Evolutionary conservation across 208 protist species (phyloP), one percentile per base, ranked within the genome.

Genomic region (Tetramitus jugosus): DNA sequence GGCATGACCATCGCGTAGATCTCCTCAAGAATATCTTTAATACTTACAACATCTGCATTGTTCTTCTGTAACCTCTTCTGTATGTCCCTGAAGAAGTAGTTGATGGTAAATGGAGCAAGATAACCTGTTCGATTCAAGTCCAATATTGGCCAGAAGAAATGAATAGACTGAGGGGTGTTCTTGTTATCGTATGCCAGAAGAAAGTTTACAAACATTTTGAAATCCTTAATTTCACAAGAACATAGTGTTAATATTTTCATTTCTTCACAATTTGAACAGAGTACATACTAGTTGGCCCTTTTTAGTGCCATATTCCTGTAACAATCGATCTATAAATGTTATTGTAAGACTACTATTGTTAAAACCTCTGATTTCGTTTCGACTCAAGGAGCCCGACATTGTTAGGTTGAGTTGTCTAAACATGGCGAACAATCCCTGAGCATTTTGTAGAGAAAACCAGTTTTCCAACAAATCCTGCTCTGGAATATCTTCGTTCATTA

Each of bases 181-280:
- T 93, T 85, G 80, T 93, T 85, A 64, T 93, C 88, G 33, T 91
- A 85, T 20, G 91, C 90, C 26, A 96, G 85, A 0, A 94, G 88
- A 81, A 96, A 96, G 83, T 94, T 90, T 1, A 96, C 89, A 84
- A 93, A 96, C 56, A 91, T 91, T 31, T 92, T 89, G 82, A 91
- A 96, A 83, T 96, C 92, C n/a, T n/a, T 80, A 95, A 83, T 79
- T 94, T 90, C 29, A 85, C 85, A 29, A 89, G n/a, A n/a, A n/a
- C n/a, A n/a, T n/a, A n/a, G n/a, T n/a, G n/a, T n/a, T n/a, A n/a
- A n/a, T n/a, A n/a, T n/a, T n/a, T n/a, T n/a, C n/a, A n/a, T n/a
- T n/a, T n/a, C n/a, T n/a, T n/a, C n/a, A n/a, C n/a, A n/a, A n/a
- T n/a, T n/a, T n/a, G n/a, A n/a, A n/a, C n/a, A n/a, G n/a, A n/a